Conservation (phyloP, 1,284 basidiomycete genomes). For the Stereum hirsutum region DNA sequence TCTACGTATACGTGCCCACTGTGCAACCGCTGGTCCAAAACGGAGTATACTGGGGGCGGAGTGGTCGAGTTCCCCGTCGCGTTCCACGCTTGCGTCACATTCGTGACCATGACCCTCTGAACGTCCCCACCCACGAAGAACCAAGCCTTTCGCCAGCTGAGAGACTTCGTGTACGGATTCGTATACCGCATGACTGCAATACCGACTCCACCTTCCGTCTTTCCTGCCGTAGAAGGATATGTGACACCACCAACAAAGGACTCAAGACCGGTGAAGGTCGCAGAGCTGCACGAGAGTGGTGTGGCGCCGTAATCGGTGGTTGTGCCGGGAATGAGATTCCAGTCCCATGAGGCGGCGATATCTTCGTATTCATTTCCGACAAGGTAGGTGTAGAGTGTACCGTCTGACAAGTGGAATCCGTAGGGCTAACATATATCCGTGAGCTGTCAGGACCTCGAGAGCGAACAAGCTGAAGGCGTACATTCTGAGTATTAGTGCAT, state of each 20-base stretch:
- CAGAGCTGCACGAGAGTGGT: slow-evolving; percentile 33
- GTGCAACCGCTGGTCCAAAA: slow-evolving; percentile 53
- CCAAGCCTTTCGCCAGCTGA: slow-evolving; percentile 62
- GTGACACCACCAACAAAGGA: slow-evolving; percentile 55
- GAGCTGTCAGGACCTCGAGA: slow-evolving; percentile 1
- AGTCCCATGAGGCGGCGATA: slow-evolving; percentile 62
- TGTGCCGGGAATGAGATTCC: slow-evolving; percentile 63
- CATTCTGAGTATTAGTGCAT: slow-evolving; percentile 56
- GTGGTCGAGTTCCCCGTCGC: too few species aligned
- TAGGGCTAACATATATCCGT: slow-evolving; percentile 29
- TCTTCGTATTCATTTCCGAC: slow-evolving; percentile 62
- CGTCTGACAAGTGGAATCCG: slow-evolving; percentile 63
- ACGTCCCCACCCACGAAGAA: slow-evolving; percentile 61
- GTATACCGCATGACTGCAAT: slow-evolving; percentile 52
- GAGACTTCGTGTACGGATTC: slow-evolving; percentile 44
- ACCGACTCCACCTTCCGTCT: slow-evolving; percentile 45
- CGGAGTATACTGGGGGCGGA: slow-evolving; percentile 51
- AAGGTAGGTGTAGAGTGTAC: slow-evolving; percentile 53
- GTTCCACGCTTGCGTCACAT: slow-evolving; percentile 32
- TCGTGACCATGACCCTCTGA: slow-evolving; percentile 51
- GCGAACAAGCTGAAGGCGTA: slow-evolving; percentile 12
- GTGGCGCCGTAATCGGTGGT: slow-evolving; percentile 52
- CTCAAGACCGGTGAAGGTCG: slow-evolving; percentile 34
- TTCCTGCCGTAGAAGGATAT: too few species aligned
- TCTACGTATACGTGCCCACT: slow-evolving; percentile 21